Evolutionary conservation across 352 stramenopile species (phyloP), one percentile per base, ranked within the genome.

Genomic region (Peronospora belbahrii): DNA sequence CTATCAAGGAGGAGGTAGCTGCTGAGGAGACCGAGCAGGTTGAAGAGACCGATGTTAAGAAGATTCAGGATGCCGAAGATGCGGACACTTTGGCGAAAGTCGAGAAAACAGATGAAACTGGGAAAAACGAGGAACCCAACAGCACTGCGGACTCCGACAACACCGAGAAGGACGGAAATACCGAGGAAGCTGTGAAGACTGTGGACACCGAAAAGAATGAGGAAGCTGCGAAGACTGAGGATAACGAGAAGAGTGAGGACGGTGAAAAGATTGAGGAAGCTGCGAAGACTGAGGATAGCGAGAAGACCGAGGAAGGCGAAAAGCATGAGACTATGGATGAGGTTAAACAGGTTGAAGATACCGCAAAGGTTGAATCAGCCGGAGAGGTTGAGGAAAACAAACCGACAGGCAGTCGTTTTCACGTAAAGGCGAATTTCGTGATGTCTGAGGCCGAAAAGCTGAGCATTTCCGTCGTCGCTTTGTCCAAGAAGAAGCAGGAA

Each of bases 401-500:
- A 49, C 40, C 55, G 15, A 40, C 44, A 6, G 62, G 62, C 6
- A 73, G 53, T 44, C 68, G 72, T 42, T 78, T 93, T 59, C 81
- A 83, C 51, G 70, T 88, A 32, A 66, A 83, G 51, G 72, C 71
- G 2, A 75, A 56, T 23, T 93, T 88, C 27, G 61, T 56, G 42
- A 51, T 93, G 40, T 90, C 78, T 35, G 72, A 90, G 46, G 74
- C 82, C 32, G 78, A 90, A 58, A 70, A 80, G 58, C 59, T 93
- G 20, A 88, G 65, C 49, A 67, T 79, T 46, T 68, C 79, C 37
- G 78, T 79, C 18, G 74, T 90, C 27, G 58, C 59, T 19, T 62
- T 93, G 25, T 83, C 78, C 32, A 85, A 84, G 62, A 68, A 83
- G 56, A 93, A 93, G 59, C 70, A 87, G 52, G 81, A 90, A 40